Base-by-base conservation (phyloP, 1,284 basidiomycete genomes). In the Ustanciosporium gigantosporum region DNA sequence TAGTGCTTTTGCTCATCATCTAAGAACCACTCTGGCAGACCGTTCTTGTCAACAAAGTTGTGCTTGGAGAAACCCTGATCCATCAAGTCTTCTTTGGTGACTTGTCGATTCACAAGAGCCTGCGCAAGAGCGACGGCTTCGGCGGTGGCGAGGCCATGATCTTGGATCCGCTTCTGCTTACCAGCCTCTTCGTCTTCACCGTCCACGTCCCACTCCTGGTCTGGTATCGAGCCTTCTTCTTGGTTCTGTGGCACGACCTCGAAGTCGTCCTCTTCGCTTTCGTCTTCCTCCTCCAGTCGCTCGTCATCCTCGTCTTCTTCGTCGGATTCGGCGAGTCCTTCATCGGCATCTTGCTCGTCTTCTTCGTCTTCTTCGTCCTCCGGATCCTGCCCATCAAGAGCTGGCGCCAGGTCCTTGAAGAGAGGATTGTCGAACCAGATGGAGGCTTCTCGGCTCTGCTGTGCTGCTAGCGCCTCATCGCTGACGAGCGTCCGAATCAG, bases 341-440 rank as follows among this genome's bases (percentile, higher is more conserved):
- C 42, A 9, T 36, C 36, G 17, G 40, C 40, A 23, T 48, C 41
- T n/a, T 41, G 79, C 32, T 78, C 80, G 11, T 79, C 78, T 11
- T 81, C 73, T n/a, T 82, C 81, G 34, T 83, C 82, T 3, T 45
- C 57, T 14, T 53, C 45, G 16, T 43, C 34, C 11, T 79, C 79
- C 13, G 80, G 80, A 39, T 79, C 79, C 1, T 79, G 81, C 25
- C 79, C 79, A 9, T 81, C 81, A 7, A 85, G 70, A 38, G 83
- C 82, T 22, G 77, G 78, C 6, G 14, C 36, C 20, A 90, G 75
- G n/a, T 84, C 88, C 51, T 86, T 84, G 82, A 99, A 99, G 39
- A 96, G 80, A 41, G 89, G 88, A 79, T 97, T 95, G 72, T 91
- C 89, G 79, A 98, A 99, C 95, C 95, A 99, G 17, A 97, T 79